Evolutionary conservation across 495 filamentous ascomycete species (phyloP).

Genomic region (Neurospora cerealis): DNA sequence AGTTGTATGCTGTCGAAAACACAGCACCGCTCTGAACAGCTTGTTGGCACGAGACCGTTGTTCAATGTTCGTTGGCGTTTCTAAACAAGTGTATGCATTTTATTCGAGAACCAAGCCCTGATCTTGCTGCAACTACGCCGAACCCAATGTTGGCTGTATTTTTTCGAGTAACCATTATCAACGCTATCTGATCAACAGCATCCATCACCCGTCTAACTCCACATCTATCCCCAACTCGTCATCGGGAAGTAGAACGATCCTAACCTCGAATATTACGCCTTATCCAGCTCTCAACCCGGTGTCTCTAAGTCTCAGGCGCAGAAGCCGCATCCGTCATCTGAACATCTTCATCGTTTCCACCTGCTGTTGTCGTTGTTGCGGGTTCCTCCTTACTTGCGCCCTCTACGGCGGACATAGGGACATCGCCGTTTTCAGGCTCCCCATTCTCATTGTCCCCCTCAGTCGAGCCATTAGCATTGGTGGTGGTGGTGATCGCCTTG

Average conservation of each 20-base stretch:
- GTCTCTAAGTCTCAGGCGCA: not conserved
- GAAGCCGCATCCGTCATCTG: not conserved
- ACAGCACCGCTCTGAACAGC: not conserved
- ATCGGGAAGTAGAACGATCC: not conserved
- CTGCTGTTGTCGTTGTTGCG: not conserved
- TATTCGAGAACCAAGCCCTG: constrained; percentile 10
- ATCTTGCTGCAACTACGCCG: constrained; percentile 34
- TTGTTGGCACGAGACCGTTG: not conserved
- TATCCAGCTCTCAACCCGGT: not conserved
- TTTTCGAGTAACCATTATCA: not conserved
- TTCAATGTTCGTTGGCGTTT: not conserved
- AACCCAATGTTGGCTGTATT: not conserved
- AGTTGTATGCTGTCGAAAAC: not conserved
- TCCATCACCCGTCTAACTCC: not conserved
- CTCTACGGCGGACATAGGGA: not conserved
- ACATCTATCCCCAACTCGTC: not conserved
- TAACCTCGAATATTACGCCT: not conserved
- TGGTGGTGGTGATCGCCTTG: not conserved
- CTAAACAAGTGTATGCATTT: not conserved
- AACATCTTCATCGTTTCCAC: not conserved
- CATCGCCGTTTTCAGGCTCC: not conserved
- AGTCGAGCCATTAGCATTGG: not conserved
- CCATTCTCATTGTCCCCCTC: not conserved
- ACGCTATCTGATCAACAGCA: not conserved
- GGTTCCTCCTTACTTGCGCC: not conserved